Percentiles rank a stretch among this genome's conserved stretches.
phyloP scores from a whole-genome alignment of 768 basidiomycete genomes.

The Auriscalpium orientale region DNA sequence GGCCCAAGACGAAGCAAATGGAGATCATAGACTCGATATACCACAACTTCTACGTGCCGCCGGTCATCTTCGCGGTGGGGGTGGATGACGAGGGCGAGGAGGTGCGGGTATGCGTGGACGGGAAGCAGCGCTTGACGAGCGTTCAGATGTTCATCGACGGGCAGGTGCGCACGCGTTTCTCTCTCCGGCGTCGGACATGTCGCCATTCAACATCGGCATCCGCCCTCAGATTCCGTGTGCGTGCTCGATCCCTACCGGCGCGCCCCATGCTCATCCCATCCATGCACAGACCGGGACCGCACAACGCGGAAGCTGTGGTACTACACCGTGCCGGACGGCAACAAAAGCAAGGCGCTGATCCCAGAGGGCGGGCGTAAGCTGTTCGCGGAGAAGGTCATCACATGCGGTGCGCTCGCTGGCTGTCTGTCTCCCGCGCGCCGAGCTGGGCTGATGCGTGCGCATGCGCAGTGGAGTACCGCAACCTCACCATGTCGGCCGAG shows the following conservation, averaged over 20 bases:
- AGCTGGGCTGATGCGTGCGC: neutral
- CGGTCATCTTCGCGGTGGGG: constrained; percentile 39
- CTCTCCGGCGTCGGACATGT: neutral
- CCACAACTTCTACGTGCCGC: constrained; percentile 47
- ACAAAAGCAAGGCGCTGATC: constrained; percentile 39
- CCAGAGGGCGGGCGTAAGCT: constrained; percentile 42
- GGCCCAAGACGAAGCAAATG: constrained; percentile 62
- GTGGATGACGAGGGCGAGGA: constrained; percentile 33
- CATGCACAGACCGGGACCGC: constrained; percentile 43
- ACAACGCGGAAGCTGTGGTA: constrained; percentile 54
- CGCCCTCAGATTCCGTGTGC: constrained; percentile 45
- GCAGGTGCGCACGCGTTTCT: constrained; percentile 22
- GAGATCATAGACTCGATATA: constrained; percentile 44
- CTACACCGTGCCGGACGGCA: constrained; percentile 41
- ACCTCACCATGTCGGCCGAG: constrained; percentile 47
- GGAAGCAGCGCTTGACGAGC: constrained; percentile 45
- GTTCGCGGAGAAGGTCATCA: constrained; percentile 53
- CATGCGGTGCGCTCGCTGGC: constrained; percentile 42
- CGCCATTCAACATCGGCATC: neutral
- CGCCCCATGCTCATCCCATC: constrained; percentile 18
- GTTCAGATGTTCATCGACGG: constrained; percentile 44
- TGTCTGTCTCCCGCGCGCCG: neutral
- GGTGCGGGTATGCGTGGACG: constrained; percentile 42
- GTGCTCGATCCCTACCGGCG: constrained; percentile 14
- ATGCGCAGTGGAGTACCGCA: constrained; percentile 51